Base-by-base conservation (phyloP, 2,329 filamentous ascomycete genomes). In the Fusarium sp. region DNA sequence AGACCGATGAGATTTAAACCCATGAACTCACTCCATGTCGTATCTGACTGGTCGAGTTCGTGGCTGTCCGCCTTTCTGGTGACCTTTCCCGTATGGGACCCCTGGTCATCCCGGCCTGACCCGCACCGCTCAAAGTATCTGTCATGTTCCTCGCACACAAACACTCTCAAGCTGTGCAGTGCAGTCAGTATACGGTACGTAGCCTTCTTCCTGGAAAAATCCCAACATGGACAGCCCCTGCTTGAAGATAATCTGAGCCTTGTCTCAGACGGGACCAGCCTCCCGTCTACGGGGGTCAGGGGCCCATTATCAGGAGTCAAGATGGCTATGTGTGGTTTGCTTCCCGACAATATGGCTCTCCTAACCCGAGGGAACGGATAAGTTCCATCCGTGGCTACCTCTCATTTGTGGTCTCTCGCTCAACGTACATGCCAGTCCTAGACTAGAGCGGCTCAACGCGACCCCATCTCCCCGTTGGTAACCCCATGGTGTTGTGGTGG, bases 221-320 rank as follows among this genome's bases (percentile, higher is more conserved):
- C 35, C 50, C 23, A 44, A 53, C 42, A 59, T 48, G 15, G 24
- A 42, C 46, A 46, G 54, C 49, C 66, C 65, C 54, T 69, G 37
- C 38, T 54, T 54, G 26, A 38, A 21, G 26, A 37, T 66, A 62
- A 59, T 37, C 42, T 54, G 61, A 67, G 62, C 61, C 57, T 60
- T 67, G 66, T 67, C 62, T 67, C 48, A 43, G 41, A 57, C 52
- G 50, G 48, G 50, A 42, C 67, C 63, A 57, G 57, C 57, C 61
- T 69, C 68, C 68, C 67, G 67, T 57, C 21, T 54, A 59, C 63
- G 54, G 63, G 67, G 63, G 64, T 57, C 63, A 64, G 67, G 68
- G 54, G 54, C 39, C 47, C 29, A 60, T 52, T 50, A 37, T 50
- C 38, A n/a, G n/a, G n/a, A n/a, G n/a, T 55, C 47, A 47, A 56